Conservation (phyloP, 2,329 filamentous ascomycete species). For the Trichophyton rubrum region DNA sequence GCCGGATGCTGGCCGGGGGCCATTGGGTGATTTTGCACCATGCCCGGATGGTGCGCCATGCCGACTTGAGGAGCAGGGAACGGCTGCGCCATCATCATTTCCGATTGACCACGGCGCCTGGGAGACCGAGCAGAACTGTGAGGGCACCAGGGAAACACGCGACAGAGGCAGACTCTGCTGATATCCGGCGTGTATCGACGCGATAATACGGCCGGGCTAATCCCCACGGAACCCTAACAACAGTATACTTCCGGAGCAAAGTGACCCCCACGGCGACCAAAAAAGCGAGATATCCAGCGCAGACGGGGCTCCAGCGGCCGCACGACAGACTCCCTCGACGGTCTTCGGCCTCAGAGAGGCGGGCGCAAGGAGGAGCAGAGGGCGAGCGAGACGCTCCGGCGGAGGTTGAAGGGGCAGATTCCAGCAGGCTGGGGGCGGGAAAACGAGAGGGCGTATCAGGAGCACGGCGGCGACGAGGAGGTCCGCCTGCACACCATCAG, state of each 20-base stretch:
- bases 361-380: background rate
- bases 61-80: slow-evolving; percentile 47
- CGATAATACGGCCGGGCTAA: background rate
- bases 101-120: slow-evolving; percentile 22
- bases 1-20: slow-evolving; percentile 45
- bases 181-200: background rate
- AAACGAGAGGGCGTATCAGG: background rate
- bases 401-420: background rate
- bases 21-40: slow-evolving; percentile 51
- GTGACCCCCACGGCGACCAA: no score
- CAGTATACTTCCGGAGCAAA: no score
- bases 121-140: background rate
- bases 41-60: slow-evolving; percentile 46
- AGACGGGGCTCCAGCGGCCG: no score
- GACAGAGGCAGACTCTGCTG: background rate
- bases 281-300: no score
- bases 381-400: background rate
- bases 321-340: no score
- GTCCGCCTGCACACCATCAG: background rate
- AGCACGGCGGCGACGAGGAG: background rate
- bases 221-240: no score
- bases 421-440: background rate
- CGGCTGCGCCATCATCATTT: slow-evolving; percentile 44
- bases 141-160: background rate
- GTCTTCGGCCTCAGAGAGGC: background rate